Base-by-base conservation (phyloP, 2,329 filamentous ascomycete genomes). In the Penicillium vulpinum region DNA sequence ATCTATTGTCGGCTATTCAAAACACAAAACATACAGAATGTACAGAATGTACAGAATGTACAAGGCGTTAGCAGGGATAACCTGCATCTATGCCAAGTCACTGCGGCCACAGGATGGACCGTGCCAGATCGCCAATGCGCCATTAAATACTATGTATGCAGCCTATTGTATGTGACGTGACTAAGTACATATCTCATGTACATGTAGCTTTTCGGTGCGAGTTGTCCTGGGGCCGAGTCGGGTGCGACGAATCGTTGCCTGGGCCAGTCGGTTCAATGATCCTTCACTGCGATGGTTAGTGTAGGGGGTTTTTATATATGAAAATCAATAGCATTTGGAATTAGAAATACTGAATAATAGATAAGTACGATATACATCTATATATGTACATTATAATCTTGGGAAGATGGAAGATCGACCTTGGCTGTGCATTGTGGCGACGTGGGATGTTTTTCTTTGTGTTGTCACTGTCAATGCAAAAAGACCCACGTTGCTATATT, bases 181-280 rank as follows among this genome's bases (percentile, higher is more conserved):
- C 48, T 22, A 33, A 26, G 22, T 41, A 38, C 24, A 31, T 33
- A n/a, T 40, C 18, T 11, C n/a, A 18, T 26, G 22, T 54, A 15
- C 16, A n/a, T 46, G 24, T 43, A 28, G 43, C 28, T 6, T 33
- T 46, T 53, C 54, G 46, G 59, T 41, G 56, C 59, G 7, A 44
- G 29, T 39, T 46, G 18, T 22, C 31, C 51, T 60, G 55, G 58
- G 40, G 18, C 62, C 59, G 58, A 61, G 22, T 60, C 62, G 62
- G 61, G 58, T 64, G 62, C 58, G 61, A 66, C 60, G 35, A 40
- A 41, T n/a, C n/a, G n/a, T n/a, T 58, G 57, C 48, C 54, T 58
- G 45, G 51, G 51, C 61, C 50, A 58, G 59, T 60, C 57, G 54
- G 40, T 60, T 65, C 58, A 57, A 51, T 54, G 55, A 60, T 63